phyloP scores from a whole-genome alignment of 2,329 filamentous ascomycete species.

The Alternaria longipes region DNA sequence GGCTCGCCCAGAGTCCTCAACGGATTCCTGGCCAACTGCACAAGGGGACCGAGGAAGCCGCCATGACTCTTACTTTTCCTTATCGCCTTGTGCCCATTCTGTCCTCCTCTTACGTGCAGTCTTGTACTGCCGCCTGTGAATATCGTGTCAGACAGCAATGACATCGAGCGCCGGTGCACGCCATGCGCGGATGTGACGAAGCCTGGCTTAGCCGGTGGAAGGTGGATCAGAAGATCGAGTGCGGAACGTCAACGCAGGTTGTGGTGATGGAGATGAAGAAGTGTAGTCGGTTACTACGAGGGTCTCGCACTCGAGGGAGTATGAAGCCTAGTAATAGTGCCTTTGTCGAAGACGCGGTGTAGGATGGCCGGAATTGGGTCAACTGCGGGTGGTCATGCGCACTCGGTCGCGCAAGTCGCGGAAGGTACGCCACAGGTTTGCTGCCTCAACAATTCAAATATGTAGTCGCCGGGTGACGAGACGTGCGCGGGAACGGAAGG shows the following conservation, averaged over 20 bases:
- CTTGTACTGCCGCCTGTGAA: constrained; percentile 43
- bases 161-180: constrained; percentile 44
- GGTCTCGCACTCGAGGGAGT: not conserved
- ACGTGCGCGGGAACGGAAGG: not conserved
- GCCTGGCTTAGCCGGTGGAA: constrained; percentile 26
- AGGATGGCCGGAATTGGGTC: constrained; percentile 20
- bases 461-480: not conserved
- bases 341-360: constrained; percentile 25
- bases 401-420: constrained; percentile 29
- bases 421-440: constrained; percentile 27
- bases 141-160: constrained; percentile 48
- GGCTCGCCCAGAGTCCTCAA: constrained; percentile 32
- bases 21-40: constrained; percentile 49
- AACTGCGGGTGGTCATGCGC: constrained; percentile 32
- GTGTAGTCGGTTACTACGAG: constrained; percentile 6
- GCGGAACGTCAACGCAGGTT: not conserved
- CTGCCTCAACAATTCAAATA: not conserved
- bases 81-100: constrained; percentile 19
- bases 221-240: constrained; percentile 10
- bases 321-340: constrained; percentile 18
- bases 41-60: constrained; percentile 47
- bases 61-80: constrained; percentile 42
- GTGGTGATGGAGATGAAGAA: constrained; percentile 4
- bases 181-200: constrained; percentile 43
- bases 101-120: constrained; percentile 34